Conservation (phyloP, 1,139 yeast genomes). For the Arxiozyma telluris region DNA sequence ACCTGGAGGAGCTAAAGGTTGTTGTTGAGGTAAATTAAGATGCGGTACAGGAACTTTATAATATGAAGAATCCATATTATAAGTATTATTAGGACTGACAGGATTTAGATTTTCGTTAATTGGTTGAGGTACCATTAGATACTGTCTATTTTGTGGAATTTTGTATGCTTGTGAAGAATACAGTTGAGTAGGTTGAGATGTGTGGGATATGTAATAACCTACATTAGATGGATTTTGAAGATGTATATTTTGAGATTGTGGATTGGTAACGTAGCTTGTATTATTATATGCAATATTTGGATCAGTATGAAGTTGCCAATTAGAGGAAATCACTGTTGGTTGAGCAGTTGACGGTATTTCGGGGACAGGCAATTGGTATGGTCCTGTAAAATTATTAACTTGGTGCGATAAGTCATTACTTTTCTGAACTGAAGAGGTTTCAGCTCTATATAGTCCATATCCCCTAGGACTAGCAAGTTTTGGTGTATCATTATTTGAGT, state of each 20-base stretch:
- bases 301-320: background rate
- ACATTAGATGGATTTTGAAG: background rate
- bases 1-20: background rate
- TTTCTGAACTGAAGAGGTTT: constrained; percentile 10
- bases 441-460: constrained; percentile 12
- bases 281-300: background rate
- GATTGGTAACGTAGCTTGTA: background rate
- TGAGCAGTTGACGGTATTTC: background rate
- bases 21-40: constrained; percentile 1
- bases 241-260: constrained; percentile 1
- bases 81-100: background rate
- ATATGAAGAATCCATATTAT: background rate
- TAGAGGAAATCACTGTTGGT: background rate
- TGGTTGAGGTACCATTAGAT: background rate
- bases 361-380: constrained; percentile 3
- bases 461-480: constrained; percentile 13
- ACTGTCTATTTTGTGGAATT: background rate
- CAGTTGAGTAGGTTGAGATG: background rate
- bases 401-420: background rate
- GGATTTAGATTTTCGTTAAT: background rate
- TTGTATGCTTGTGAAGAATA: constrained; percentile 2
- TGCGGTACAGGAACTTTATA: constrained; percentile 1
- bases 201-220: constrained; percentile 5
- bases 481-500: constrained; percentile 6
- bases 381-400: background rate